Conservation (phyloP, 2,329 filamentous ascomycete species). For the Colletotrichum lindemuthianum region DNA sequence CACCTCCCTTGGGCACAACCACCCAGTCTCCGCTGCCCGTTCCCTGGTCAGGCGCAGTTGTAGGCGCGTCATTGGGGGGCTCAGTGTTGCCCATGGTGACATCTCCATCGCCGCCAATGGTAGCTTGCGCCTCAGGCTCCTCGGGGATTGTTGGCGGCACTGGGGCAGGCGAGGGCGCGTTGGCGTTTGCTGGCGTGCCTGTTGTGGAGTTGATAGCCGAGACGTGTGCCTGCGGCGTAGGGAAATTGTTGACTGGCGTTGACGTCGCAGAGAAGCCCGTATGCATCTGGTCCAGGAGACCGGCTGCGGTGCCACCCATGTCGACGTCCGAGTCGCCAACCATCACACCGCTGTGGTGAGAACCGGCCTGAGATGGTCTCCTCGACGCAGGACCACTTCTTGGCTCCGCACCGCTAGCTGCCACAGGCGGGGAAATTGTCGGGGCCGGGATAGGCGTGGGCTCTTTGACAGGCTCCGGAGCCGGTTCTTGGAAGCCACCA, state of each 20-base stretch:
- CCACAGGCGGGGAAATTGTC: slow-evolving; percentile 24
- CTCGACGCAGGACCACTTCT: slow-evolving; percentile 53
- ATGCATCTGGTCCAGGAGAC: slow-evolving; percentile 75
- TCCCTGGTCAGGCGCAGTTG: slow-evolving; percentile 59
- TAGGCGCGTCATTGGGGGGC: slow-evolving; percentile 45
- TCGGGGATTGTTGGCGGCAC: slow-evolving; percentile 42
- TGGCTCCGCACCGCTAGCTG: slow-evolving; percentile 36
- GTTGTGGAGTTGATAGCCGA: slow-evolving; percentile 66
- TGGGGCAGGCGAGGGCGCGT: slow-evolving; percentile 56
- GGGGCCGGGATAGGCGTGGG: slow-evolving; percentile 40
- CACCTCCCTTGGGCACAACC: slow-evolving; percentile 73
- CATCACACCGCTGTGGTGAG: slow-evolving; percentile 65
- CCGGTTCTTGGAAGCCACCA: slow-evolving; percentile 76
- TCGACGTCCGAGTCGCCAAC: slow-evolving; percentile 71
- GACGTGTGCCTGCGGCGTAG: slow-evolving; percentile 68
- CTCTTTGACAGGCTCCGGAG: slow-evolving; percentile 53
- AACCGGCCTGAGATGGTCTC: slow-evolving; percentile 64
- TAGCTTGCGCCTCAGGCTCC: slow-evolving; percentile 31
- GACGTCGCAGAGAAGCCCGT: slow-evolving; percentile 68
- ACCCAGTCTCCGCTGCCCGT: slow-evolving; percentile 76
- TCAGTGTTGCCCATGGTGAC: slow-evolving; percentile 65
- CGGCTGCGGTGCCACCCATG: slow-evolving; percentile 72
- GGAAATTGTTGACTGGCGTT: slow-evolving; percentile 69
- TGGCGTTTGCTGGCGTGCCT: slow-evolving; percentile 64
- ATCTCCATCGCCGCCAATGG: slow-evolving; percentile 44